phyloP scores from a whole-genome alignment of 208 protist genomes.

The Novymonas esmeraldas region DNA sequence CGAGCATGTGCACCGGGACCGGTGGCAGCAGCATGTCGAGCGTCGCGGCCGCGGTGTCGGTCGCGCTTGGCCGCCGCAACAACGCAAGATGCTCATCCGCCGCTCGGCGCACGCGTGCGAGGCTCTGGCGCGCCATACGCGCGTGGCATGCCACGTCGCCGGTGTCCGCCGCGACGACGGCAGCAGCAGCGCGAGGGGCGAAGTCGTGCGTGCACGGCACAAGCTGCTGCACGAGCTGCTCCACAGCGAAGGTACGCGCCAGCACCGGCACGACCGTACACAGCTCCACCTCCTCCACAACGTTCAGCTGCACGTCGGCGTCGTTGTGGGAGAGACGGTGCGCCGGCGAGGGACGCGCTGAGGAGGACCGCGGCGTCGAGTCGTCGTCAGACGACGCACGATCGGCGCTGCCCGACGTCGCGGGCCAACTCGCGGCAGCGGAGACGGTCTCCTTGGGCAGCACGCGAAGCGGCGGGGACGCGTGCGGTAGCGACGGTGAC shows the following conservation, averaged over 20 bases:
- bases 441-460: too few relatives aligned
- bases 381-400: background rate
- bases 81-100: background rate
- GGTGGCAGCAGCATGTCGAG: background rate
- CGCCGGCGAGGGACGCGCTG: background rate
- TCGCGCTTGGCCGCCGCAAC: background rate
- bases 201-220: constrained; percentile 49
- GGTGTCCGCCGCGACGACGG: background rate
- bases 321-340: constrained; percentile 6
- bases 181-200: background rate
- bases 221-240: constrained; percentile 54
- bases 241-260: constrained; percentile 54
- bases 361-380: background rate
- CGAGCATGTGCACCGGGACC: constrained; percentile 18
- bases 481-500: too few relatives aligned
- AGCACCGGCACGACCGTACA: constrained; percentile 63
- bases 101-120: background rate
- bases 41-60: background rate
- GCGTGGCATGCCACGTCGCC: background rate
- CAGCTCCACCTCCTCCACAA: constrained; percentile 71
- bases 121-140: too few relatives aligned
- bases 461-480: too few relatives aligned
- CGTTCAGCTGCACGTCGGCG: constrained; percentile 39
- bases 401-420: background rate
- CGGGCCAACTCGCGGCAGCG: too few relatives aligned